These are phyloP conservation scores for Trichoderma cornu-damae DNA, from an alignment of 2,329 filamentous ascomycete species.

Conservation along the genomic window DNA sequence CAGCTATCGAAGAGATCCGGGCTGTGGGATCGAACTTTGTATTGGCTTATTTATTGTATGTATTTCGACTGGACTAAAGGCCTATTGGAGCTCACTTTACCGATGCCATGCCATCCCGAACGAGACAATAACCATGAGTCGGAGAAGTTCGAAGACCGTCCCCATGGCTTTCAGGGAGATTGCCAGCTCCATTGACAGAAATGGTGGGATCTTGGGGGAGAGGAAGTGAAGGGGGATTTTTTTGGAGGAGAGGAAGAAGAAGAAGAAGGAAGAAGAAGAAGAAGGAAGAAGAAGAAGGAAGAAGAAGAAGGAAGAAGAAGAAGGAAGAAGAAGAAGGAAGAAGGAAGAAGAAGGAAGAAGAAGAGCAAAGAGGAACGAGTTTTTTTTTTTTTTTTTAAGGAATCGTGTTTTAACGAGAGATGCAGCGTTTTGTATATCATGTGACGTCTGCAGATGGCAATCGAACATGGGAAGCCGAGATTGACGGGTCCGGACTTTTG, in stretches of 20 bases:
- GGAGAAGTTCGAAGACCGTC: conserved; percentile 32
- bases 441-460: conserved; percentile 27
- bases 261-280: conserved; percentile 33
- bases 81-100: conserved; percentile 74
- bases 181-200: conserved; percentile 75
- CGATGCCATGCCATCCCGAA: conserved; percentile 49
- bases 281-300: conserved; percentile 36
- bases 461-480: no score
- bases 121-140: conserved; percentile 40
- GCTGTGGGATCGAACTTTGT: background rate
- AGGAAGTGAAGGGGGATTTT: conserved; percentile 56
- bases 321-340: conserved; percentile 33
- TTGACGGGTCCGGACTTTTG: no score
- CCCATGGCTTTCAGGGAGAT: conserved; percentile 30
- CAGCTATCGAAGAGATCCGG: background rate
- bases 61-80: conserved; percentile 73
- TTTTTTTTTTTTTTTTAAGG: no score
- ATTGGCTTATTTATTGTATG: no score
- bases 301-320: no score
- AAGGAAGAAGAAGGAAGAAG: conserved; percentile 35
- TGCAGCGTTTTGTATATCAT: background rate
- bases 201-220: conserved; percentile 70
- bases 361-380: conserved; percentile 30
- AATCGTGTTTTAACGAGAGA: background rate
- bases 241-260: conserved; percentile 48